Evolutionary conservation across 1,284 basidiomycete genomes (phyloP).

Genomic region (Ganoderma resinaceum): DNA sequence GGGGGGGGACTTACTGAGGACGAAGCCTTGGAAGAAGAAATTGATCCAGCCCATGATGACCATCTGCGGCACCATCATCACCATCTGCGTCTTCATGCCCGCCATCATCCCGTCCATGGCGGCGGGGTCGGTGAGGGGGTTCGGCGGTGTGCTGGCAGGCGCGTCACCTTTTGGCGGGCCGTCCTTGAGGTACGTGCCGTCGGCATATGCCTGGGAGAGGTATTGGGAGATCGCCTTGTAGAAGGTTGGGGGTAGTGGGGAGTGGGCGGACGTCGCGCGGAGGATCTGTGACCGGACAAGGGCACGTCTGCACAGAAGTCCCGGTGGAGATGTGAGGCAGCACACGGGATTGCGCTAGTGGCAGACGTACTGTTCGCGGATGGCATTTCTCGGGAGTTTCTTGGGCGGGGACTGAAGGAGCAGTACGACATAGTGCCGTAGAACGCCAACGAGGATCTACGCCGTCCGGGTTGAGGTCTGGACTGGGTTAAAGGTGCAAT

Average conservation of each 20-base stretch:
- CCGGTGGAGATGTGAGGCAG: slow-evolving; percentile 9
- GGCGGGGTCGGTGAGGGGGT: slow-evolving; percentile 85
- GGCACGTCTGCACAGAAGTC: slow-evolving; percentile 70
- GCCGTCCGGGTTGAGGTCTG: neutral
- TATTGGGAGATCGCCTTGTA: slow-evolving; percentile 81
- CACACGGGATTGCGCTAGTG: slow-evolving; percentile 8
- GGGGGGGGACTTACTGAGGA: slow-evolving; percentile 80
- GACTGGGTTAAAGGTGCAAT: neutral
- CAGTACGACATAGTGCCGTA: slow-evolving; percentile 92
- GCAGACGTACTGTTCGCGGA: slow-evolving; percentile 90
- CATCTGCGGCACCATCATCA: slow-evolving; percentile 98
- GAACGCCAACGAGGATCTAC: slow-evolving; percentile 92
- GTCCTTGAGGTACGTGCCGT: slow-evolving; percentile 87
- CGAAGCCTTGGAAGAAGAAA: slow-evolving; percentile 99
- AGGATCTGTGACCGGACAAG: slow-evolving; percentile 85
- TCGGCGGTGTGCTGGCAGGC: slow-evolving; percentile 61
- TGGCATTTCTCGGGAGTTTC: slow-evolving; percentile 76
- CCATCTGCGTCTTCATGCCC: slow-evolving; percentile 98
- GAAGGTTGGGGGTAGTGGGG: slow-evolving; percentile 77
- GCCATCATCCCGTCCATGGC: slow-evolving; percentile 99
- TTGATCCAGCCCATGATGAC: slow-evolving; percentile 99
- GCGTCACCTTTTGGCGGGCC: slow-evolving; percentile 73
- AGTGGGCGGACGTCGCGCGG: slow-evolving; percentile 80
- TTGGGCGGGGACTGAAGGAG: slow-evolving; percentile 89
- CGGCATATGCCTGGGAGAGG: slow-evolving; percentile 73